Base-by-base conservation (phyloP, 1,284 basidiomycete species). In the Puccinia polysora region DNA sequence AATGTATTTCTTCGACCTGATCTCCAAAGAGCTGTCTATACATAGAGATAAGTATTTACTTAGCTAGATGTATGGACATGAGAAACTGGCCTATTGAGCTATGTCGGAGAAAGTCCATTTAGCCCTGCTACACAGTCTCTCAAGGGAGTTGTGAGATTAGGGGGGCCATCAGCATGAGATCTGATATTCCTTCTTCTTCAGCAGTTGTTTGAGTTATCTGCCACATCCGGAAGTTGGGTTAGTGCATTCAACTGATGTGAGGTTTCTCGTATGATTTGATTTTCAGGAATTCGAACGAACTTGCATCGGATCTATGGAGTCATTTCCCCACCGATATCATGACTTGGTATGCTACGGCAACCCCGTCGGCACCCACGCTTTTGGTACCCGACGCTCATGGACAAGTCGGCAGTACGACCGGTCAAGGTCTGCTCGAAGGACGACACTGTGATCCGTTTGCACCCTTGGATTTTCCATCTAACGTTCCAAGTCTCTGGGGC, bases 401-500 rank as follows among this genome's bases (percentile, higher is more conserved):
- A 55, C 32, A 34, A 34, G 32, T 34, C 53, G 4, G 34, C 32
- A 58, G 34, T 43, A 43, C 18, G 8, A 8, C 18, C 40, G 8
- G 18, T 43, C 40, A 18, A 8, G 40, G 40, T 43, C 40, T 43
- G 8, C 40, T 18, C 40, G 40, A 8, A 8, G 8, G 8, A 8
- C 40, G 49, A 6, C 49, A 14, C 20, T 50, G 12, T 14, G 32
- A 59, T 7, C 36, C 60, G 3, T 63, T 50, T 36, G 7, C 28
- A n/a, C 4, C 62, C 7, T 45, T 65, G 7, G 62, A 65, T 20
- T 65, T 65, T 20, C 47, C 62, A 10, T 65, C 62, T 2, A 65
- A 65, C 18, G 47, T 65, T 20, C 62, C 62, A 7, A 65, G 15
- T 20, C 32, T 65, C 20, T 65, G 62, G 62, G 62, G 32, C 7